Conservation (phyloP, 495 filamentous ascomycete genomes). For the Glutinoglossum americanum region DNA sequence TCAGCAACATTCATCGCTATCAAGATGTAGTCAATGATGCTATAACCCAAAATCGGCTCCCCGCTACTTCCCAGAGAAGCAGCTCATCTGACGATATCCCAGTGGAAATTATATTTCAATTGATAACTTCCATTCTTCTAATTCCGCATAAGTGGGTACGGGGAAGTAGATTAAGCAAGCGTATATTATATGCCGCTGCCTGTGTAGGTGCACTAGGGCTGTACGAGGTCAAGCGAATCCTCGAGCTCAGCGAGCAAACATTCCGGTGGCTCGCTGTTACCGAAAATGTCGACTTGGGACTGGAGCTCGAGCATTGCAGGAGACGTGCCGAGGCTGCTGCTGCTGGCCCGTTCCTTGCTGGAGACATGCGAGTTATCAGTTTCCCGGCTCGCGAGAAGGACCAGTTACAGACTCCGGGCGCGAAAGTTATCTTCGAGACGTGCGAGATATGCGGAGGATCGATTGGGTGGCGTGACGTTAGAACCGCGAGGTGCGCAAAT, state of each 20-base stretch:
- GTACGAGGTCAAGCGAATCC: neutral
- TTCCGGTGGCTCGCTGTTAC: neutral
- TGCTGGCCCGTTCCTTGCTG: neutral
- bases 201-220: neutral
- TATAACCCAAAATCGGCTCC: neutral
- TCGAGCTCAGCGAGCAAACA: conserved; percentile 1
- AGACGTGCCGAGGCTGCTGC: neutral
- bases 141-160: neutral
- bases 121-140: neutral
- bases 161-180: neutral
- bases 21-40: neutral
- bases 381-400: neutral
- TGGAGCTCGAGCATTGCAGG: neutral
- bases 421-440: conserved; percentile 17
- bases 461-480: conserved; percentile 18
- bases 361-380: neutral
- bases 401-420: neutral
- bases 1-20: neutral
- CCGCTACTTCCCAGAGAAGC: too few species aligned
- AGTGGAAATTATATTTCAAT: neutral
- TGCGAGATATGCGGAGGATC: conserved; percentile 27
- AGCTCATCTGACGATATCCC: neutral
- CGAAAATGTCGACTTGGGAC: neutral
- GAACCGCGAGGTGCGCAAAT: conserved; percentile 20
- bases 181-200: neutral